A percentile compares a stretch with the other conserved stretches of the same genome.
Conservation (phyloP, 176 grass and related monocot genomes). For the Olyra latifolia region DNA sequence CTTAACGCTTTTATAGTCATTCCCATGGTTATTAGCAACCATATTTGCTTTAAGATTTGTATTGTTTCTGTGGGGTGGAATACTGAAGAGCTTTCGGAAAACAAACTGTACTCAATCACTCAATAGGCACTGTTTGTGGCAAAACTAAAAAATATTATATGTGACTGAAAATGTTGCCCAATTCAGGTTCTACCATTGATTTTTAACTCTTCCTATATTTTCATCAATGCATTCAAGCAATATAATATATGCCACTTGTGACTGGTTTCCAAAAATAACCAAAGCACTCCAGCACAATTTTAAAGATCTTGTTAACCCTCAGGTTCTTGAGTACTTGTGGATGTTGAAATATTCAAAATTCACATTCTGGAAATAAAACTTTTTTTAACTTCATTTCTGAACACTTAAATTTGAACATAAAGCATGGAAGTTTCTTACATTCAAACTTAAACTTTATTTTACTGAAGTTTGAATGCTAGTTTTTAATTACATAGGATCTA, state of each 20-base stretch:
- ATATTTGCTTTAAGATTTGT: not conserved
- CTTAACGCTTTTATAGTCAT: not conserved
- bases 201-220: not conserved
- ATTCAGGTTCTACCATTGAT: not conserved
- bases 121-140: not conserved
- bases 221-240: not conserved
- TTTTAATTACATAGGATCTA: slow-evolving; percentile 14
- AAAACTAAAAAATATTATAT: not conserved
- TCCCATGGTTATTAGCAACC: not conserved
- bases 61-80: not conserved
- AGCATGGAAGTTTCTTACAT: not conserved
- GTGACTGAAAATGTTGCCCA: not conserved
- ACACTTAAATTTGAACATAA: not conserved
- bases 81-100: not conserved
- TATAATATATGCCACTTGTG: not conserved
- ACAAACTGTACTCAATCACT: not conserved
- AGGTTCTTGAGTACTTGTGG: not conserved
- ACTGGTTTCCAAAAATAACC: not conserved
- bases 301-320: not conserved
- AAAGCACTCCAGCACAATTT: not conserved
- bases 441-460: slow-evolving; percentile 1
- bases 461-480: slow-evolving; percentile 8
- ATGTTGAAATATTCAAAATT: not conserved
- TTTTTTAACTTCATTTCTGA: not conserved
- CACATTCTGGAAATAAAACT: not conserved